Base-by-base conservation (phyloP, 2,329 filamentous ascomycete genomes). In the Nemania sp. region DNA sequence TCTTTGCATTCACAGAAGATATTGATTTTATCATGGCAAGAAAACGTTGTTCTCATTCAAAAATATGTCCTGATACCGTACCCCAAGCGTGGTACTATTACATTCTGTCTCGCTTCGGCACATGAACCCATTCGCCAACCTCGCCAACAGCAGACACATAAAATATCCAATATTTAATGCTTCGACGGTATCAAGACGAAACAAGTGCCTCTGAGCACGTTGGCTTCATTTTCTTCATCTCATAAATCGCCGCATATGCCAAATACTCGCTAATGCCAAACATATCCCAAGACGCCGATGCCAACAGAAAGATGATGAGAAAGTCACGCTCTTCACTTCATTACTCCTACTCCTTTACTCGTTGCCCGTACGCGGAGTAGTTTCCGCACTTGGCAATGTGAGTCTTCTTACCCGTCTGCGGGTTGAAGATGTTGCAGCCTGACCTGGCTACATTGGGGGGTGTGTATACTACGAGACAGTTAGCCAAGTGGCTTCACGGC, bases 391-490 rank as follows among this genome's bases (percentile, higher is more conserved):
- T 91, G 66, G 86, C 85, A 54, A 94, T 86, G 78, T 93, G 91
- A 73, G 85, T 91, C 66, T 87, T 88, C 79, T 89, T 89, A 61
- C 94, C 92, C 3, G 93, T 97, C 73, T 85, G 85, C 71, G 90
- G 87, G 75, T 95, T 88, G 79, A 95, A 98, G 76, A 95, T 89
- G 75, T 93, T 87, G 79, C 93, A 97, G 26, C 94, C 94, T 68
- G 89, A 88, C 67, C 88, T 91, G 43, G 93, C 93, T 43, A 95
- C 94, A 75, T 97, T 97, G 2, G 94, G 94, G 41, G 94, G 94
- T 15, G 93, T 95, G 77, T 96, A 96, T 68, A 97, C 84, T 89
- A 77, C 24, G 15, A 57, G 52, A 32, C 64, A 58, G 55, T 75
- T 64, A 77, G 71, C 69, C 69, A 74, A 75, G 73, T 64, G 65